Evolutionary conservation across 2,329 filamentous ascomycete species (phyloP), one percentile per base, ranked within the genome.

Genomic region (Phialocephala subalpina): DNA sequence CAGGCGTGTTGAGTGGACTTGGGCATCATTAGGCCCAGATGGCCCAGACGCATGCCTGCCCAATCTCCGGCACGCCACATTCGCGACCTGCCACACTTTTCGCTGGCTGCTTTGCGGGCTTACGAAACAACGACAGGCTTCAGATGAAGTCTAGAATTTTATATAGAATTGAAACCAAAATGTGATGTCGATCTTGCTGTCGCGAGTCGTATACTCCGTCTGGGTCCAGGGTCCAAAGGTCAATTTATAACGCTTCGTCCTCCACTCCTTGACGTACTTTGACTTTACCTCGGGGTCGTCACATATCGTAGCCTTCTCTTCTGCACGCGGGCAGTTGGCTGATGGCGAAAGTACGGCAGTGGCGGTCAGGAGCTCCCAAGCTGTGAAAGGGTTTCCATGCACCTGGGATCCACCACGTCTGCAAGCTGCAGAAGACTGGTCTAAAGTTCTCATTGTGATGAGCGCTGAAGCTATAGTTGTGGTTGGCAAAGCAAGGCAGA

Each of bases 11-110:
- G 27, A 58, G 60, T 38, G 59, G 33, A 58, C 55, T 71, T 68
- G 67, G 70, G 69, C 69, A 72, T 62, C 36, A 68, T 75, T 70
- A 76, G 80, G 79, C 78, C 69, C 72, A n/a, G 38, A 16, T 42
- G 12, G 38, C 12, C 38, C 18, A 70, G 70, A 79, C 76, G 81
- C 80, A 80, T 82, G 78, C 78, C 76, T 82, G 80, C 81, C 81
- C 80, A 80, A 83, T 77, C 65, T 73, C 69, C 64, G 60, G 63
- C 67, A 67, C 58, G 71, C 70, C 67, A 70, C 70, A 64, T 62
- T 66, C 35, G 61, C 60, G 58, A 67, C 64, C 63, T 68, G 36
- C 66, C 64, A 67, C 64, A 65, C 27, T 40, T 60, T 63, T 68
- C 40, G 63, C 67, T 71, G 70, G 70, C 72, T 70, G 71, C 71